Base-by-base conservation (phyloP, 1,284 basidiomycete genomes). In the Marasmius tenuissimus region DNA sequence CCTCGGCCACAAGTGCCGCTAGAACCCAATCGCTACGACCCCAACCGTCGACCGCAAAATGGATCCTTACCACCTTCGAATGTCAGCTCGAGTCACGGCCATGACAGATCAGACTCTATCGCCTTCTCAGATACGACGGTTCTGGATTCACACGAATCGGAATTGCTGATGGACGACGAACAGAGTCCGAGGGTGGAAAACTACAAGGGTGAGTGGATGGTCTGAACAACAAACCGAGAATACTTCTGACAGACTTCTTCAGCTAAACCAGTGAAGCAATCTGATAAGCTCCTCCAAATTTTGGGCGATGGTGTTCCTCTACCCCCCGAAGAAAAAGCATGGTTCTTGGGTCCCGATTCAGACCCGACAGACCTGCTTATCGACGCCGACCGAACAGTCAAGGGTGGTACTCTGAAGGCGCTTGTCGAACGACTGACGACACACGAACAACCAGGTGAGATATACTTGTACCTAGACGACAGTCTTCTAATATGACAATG, bases 371-470 rank as follows among this genome's bases (percentile, higher is more conserved):
- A 97, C 66, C 92, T 98, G 66, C 74, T 93, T 64, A 86, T 97
- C 68, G 92, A 95, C 68, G 83, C 89, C 4, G 93, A 95, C 70
- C 89, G 90, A 42, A 81, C 84, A 61, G 90, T 98, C 60, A 87
- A 91, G 60, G 97, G 93, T 27, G 97, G 95, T 0, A 96, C 96
- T 0, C 81, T 97, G 11, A 78, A 85, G 14, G 94, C 94, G 3
- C 79, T 98, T 8, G 88, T 98, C 4, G 95, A 96, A 70, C 86
- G 94, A 6, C 78, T 98, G 61, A 98, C 97, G 1, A 89, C 93
- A 38, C 97, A 99, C 73, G 92, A 94, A 65, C 85, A 87, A 70
- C 85, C 85, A 61, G 92, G 93, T 93, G 68, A 71, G 83, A 18
- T 54, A 10, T 34, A 75, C 38, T n/a, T 9, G 53, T 16, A 16